A percentile compares a stretch with the other conserved stretches of the same genome.
These are phyloP conservation scores for Andrographis paniculata DNA, from an alignment of 305 asterid species.

Conservation along the genomic window DNA sequence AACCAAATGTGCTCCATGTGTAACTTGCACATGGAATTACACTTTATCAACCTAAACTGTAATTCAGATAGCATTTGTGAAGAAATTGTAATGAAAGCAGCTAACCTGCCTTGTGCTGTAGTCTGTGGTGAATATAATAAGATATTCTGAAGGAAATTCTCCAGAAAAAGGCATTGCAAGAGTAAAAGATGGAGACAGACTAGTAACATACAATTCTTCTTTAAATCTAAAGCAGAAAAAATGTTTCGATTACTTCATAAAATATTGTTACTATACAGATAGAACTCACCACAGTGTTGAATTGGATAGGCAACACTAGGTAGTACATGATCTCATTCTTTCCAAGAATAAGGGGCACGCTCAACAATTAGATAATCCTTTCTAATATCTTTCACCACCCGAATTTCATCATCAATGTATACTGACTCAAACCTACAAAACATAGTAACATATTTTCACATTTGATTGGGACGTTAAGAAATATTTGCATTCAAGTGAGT, in stretches of 20 bases:
- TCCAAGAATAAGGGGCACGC: conserved; percentile 88
- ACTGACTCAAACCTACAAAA: conserved; percentile 61
- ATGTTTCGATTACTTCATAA: not conserved
- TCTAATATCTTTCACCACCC: conserved; percentile 87
- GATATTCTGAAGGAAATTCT: not conserved
- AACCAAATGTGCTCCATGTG: no score
- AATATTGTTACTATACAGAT: not conserved
- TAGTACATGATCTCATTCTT: conserved; percentile 31
- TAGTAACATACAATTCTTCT: not conserved
- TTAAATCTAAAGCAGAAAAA: not conserved
- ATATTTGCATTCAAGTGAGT: conserved; percentile 1
- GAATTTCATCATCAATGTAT: conserved; percentile 77
- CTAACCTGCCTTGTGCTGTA: not conserved
- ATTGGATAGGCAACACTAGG: not conserved
- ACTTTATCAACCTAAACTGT: no score
- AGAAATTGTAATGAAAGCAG: not conserved
- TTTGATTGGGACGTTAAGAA: conserved; percentile 3
- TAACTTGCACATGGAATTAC: no score
- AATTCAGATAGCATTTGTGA: no score
- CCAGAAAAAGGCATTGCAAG: not conserved
- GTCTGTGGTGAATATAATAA: not conserved
- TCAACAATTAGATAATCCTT: conserved; percentile 73
- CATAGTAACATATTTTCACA: conserved; percentile 1
- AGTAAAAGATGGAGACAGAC: not conserved
- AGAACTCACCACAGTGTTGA: conserved; percentile 15